Evolutionary conservation across 2,329 filamentous ascomycete genomes (phyloP).

Genomic region (Exserohilum turcica): DNA sequence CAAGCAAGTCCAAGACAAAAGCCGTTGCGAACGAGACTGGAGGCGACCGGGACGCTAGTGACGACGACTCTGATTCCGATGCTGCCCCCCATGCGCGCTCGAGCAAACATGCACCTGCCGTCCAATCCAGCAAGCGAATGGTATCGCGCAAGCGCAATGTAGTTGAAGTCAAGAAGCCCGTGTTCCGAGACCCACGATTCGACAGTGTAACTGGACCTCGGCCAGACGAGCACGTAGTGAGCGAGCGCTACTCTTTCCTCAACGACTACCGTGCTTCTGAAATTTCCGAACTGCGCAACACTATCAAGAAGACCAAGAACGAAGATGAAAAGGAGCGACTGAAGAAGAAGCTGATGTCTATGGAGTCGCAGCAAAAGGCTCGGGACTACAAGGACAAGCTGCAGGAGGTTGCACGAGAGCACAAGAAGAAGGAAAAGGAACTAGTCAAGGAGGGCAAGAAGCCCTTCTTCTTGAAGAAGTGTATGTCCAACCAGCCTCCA

Average conservation of each 20-base stretch:
- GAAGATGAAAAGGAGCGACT: constrained; percentile 69
- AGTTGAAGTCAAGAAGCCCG: constrained; percentile 64
- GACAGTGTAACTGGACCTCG: constrained; percentile 65
- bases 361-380: constrained; percentile 78
- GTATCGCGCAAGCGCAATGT: constrained; percentile 82
- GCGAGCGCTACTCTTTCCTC: constrained; percentile 83
- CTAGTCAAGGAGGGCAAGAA: constrained; percentile 84
- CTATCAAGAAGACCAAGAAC: constrained; percentile 71
- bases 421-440: constrained; percentile 83
- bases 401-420: constrained; percentile 71
- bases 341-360: constrained; percentile 73
- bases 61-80: constrained; percentile 41
- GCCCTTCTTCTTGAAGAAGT: constrained; percentile 90
- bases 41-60: constrained; percentile 43
- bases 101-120: constrained; percentile 87
- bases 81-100: constrained; percentile 54
- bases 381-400: constrained; percentile 71
- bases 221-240: constrained; percentile 62
- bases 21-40: constrained; percentile 16
- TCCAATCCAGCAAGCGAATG: constrained; percentile 79
- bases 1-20: constrained; percentile 23
- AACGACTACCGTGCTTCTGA: constrained; percentile 85
- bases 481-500: constrained; percentile 35
- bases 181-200: constrained; percentile 83
- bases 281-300: constrained; percentile 72